phyloP scores from a whole-genome alignment of 345 rosid genomes.

The Arabidopsis thaliana region TAIR10.1 NC_003071.7:12002001-12002500 shows the following conservation, averaged over 20 bases:
- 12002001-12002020: constrained; percentile 58
- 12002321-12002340: constrained; percentile 38
- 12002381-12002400: constrained; percentile 27
- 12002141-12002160: background rate
- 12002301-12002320: constrained; percentile 38
- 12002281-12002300: constrained; percentile 24
- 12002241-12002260: background rate
- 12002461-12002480: constrained; percentile 40
- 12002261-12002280: constrained; percentile 16
- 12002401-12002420: constrained; percentile 33
- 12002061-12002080: constrained; percentile 80
- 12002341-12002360: constrained; percentile 19
- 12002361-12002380: constrained; percentile 32
- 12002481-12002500: constrained; percentile 36
- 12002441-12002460: constrained; percentile 13
- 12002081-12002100: background rate
- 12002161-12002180: constrained; percentile 94
- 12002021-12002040: constrained; percentile 68
- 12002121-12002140: constrained; percentile 14
- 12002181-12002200: constrained; percentile 94
- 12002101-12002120: constrained; percentile 13
- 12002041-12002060: constrained; percentile 71
- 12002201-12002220: constrained; percentile 60
- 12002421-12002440: constrained; percentile 32
- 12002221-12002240: constrained; percentile 6